These are phyloP conservation scores for Trichoderma aggressivum DNA, from an alignment of 2,329 filamentous ascomycete genomes.

Conservation along the genomic window DNA sequence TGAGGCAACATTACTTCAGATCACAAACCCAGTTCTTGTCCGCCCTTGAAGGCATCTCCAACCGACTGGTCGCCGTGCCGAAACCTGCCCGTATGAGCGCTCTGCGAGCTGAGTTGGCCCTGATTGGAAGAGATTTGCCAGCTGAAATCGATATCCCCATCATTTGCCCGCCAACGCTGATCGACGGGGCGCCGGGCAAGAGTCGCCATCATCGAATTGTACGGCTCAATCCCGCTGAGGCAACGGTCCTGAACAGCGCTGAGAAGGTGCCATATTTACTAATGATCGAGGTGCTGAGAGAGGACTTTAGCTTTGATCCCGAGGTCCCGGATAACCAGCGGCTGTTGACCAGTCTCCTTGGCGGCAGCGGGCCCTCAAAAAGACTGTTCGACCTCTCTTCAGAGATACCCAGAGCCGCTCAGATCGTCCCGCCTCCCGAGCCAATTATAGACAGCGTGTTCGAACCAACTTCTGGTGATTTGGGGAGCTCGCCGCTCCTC, in stretches of 20 bases:
- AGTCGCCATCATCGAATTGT: conserved; percentile 81
- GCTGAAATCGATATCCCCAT: conserved; percentile 81
- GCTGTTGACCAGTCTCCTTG: conserved; percentile 56
- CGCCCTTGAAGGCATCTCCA: conserved; percentile 79
- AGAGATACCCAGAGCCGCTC: conserved; percentile 58
- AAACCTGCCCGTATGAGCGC: conserved; percentile 80
- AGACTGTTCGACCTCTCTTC: conserved; percentile 64
- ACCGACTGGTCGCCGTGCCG: conserved; percentile 76
- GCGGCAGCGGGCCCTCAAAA: conserved; percentile 54
- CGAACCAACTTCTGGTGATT: conserved; percentile 74
- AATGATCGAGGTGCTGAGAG: conserved; percentile 77
- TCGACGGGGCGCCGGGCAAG: conserved; percentile 68
- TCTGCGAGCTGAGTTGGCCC: conserved; percentile 72
- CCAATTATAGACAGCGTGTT: conserved; percentile 69
- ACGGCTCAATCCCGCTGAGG: conserved; percentile 76
- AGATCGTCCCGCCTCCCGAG: conserved; percentile 41
- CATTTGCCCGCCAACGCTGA: conserved; percentile 71
- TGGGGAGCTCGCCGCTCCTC: conserved; percentile 70
- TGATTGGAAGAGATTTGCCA: conserved; percentile 77
- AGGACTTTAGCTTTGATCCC: conserved; percentile 81
- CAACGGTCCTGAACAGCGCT: conserved; percentile 80
- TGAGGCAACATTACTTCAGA: conserved; percentile 79
- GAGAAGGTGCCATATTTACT: conserved; percentile 82
- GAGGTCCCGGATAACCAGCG: conserved; percentile 69
- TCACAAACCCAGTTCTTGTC: conserved; percentile 77